Evolutionary conservation across 306 rosid species (phyloP), one percentile per base, ranked within the genome.

Genomic region (Cucurbita pepo): DNA sequence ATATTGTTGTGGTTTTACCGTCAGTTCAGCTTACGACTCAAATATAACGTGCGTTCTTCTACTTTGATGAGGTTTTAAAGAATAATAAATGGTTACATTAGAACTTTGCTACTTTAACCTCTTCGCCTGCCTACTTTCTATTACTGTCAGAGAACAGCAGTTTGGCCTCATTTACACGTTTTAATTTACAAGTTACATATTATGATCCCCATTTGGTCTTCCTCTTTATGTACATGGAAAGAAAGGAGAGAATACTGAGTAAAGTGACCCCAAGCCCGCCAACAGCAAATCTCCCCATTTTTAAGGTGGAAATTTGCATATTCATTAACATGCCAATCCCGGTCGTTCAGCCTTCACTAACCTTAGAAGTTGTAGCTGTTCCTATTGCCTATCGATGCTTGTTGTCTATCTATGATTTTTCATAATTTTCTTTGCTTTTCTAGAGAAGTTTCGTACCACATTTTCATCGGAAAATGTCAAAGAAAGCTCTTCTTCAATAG

Each of bases 401-500:
- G 19, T 45, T 5, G 19, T 43, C 72, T 45, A 47, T 47, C 43
- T 11, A 47, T 0, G 38, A 22, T 67, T 22, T 13, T 67, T 78
- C 58, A 74, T 16, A 75, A 77, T 55, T 73, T 82, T 83, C 75
- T 82, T 87, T 12, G 89, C 89, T 79, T 78, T 84, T 51, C 79
- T 80, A 3, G 91, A 86, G 83, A 86, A 88, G 81, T 70, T 86
- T 76, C 85, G 76, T 18, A 74, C 84, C 77, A 47, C 65, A 52
- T 62, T 77, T 25, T 64, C 82, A 76, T 91, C 88, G 0, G 92
- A 85, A 77, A 91, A 91, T 55, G 98, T 91, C 82, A 91, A 84
- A 8, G 96, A 90, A 81, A 84, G 86, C 77, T 91, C 92, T 79
- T 88, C 98, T 38, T 91, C 96, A 5, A 58, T 80, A 11, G 52